Percentiles rank a stretch among this genome's conserved stretches.
phyloP scores from a whole-genome alignment of 2,329 filamentous ascomycete species.

The Fusarium sp. region DNA sequence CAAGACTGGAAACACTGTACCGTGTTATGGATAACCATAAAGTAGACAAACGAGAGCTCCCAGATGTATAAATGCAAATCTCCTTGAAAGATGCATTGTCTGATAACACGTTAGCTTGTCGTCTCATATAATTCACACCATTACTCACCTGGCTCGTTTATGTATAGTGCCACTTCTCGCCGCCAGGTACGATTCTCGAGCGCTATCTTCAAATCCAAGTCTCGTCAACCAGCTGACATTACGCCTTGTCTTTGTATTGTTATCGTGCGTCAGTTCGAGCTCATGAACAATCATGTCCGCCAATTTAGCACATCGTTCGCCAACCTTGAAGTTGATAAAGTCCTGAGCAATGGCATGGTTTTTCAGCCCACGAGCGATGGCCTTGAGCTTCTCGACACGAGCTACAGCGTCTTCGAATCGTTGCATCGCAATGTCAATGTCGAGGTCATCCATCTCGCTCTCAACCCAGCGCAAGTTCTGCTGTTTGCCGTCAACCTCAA shows the following conservation, averaged over 20 bases:
- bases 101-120: slow-evolving; percentile 48
- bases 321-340: slow-evolving; percentile 90
- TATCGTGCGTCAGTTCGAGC: slow-evolving; percentile 79
- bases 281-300: slow-evolving; percentile 80
- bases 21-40: slow-evolving; percentile 92
- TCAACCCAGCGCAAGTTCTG: slow-evolving; percentile 97
- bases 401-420: slow-evolving; percentile 85
- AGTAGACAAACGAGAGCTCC: slow-evolving; percentile 95
- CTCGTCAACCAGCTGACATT: slow-evolving; percentile 87
- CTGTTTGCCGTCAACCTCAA: slow-evolving; percentile 96
- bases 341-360: slow-evolving; percentile 89
- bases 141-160: slow-evolving; percentile 76
- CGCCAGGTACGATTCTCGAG: slow-evolving; percentile 85
- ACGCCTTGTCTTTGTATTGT: slow-evolving; percentile 78
- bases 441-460: slow-evolving; percentile 91
- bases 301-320: slow-evolving; percentile 82
- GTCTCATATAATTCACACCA: too few species aligned
- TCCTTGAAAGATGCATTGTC: slow-evolving; percentile 94
- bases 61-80: slow-evolving; percentile 93
- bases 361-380: slow-evolving; percentile 80
- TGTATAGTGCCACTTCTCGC: slow-evolving; percentile 81
- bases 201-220: slow-evolving; percentile 89
- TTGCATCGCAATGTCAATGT: slow-evolving; percentile 94
- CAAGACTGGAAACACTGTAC: slow-evolving; percentile 87
- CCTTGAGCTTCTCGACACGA: slow-evolving; percentile 85